A percentile compares a stretch with the other conserved stretches of the same genome.
Evolutionary conservation across 208 protist species (phyloP).

Genomic region (Zelonia costaricensis): DNA sequence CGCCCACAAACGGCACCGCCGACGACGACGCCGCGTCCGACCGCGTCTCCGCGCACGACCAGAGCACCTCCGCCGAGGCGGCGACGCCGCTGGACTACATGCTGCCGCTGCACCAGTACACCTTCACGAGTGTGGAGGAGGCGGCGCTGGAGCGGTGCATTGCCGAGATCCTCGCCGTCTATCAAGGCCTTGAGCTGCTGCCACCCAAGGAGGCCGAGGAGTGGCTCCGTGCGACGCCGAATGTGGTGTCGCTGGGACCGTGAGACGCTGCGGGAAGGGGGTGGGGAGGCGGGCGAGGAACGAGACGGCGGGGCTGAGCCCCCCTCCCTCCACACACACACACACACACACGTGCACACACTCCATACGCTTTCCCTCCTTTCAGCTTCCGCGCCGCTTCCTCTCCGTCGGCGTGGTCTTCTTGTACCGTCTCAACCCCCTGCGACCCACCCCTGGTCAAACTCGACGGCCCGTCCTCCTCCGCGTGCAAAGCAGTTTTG

Average conservation of each 20-base stretch:
- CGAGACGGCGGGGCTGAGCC: neutral
- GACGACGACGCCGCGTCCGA: neutral
- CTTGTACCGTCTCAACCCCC: too few relatives aligned
- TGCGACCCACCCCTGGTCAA: too few relatives aligned
- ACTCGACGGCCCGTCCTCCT: too few relatives aligned
- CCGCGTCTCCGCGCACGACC: neutral
- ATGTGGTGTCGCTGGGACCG: neutral
- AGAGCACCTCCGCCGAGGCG: neutral
- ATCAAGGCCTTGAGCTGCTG: constrained; percentile 30
- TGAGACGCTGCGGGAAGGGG: too few relatives aligned
- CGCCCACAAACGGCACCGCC: neutral
- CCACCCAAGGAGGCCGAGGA: constrained; percentile 23
- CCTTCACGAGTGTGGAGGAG: constrained; percentile 43
- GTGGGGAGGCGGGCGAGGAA: too few relatives aligned
- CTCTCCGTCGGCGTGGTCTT: too few relatives aligned
- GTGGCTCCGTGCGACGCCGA: constrained; percentile 3
- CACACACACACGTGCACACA: constrained; percentile 6
- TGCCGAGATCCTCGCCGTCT: constrained; percentile 45
- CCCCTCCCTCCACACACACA: neutral
- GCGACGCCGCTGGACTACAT: constrained; percentile 18
- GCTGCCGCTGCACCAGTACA: constrained; percentile 49
- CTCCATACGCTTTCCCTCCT: neutral
- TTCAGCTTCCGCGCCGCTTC: too few relatives aligned
- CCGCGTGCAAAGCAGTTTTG: too few relatives aligned
- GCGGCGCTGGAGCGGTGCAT: constrained; percentile 45